phyloP scores from a whole-genome alignment of 352 stramenopile species.

The Halophytophthora polymorphica region DNA sequence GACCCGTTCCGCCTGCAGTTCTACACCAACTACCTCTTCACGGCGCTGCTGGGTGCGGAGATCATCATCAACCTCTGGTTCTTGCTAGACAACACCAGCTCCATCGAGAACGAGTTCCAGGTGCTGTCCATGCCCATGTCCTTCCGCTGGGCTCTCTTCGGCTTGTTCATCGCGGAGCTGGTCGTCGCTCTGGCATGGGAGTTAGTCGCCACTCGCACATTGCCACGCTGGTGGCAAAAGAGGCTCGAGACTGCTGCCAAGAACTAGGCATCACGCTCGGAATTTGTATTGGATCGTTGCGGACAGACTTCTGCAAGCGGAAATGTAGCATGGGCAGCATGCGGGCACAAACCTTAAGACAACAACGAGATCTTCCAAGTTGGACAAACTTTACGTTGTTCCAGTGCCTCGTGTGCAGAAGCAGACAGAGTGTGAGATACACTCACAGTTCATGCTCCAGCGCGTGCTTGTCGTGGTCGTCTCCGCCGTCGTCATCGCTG shows the following conservation, averaged over 20 bases:
- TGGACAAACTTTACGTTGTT: too few species aligned
- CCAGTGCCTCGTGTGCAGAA: too few species aligned
- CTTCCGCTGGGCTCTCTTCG: slow-evolving; percentile 35
- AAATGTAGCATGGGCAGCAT: too few species aligned
- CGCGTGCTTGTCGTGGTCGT: slow-evolving; percentile 16
- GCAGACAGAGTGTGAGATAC: too few species aligned
- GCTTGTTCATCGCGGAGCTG: slow-evolving; percentile 30
- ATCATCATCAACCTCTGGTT: slow-evolving; percentile 33
- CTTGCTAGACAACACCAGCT: slow-evolving; percentile 26
- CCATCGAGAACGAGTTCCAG: slow-evolving; percentile 35
- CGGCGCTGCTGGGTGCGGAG: slow-evolving; percentile 14
- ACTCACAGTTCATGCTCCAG: slow-evolving; percentile 29
- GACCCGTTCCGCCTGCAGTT: slow-evolving; percentile 38
- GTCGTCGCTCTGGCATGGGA: slow-evolving; percentile 18
- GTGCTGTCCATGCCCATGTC: slow-evolving; percentile 24
- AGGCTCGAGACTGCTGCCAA: not conserved
- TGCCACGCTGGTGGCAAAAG: slow-evolving; percentile 14
- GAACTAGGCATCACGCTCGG: slow-evolving; percentile 1
- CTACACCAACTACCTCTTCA: slow-evolving; percentile 36
- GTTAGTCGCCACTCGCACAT: slow-evolving; percentile 17
- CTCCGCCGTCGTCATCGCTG: slow-evolving; percentile 11
- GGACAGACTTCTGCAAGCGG: too few species aligned
- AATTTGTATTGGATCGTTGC: not conserved
- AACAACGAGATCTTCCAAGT: too few species aligned
- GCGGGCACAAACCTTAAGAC: too few species aligned